These are phyloP conservation scores for Salix suchowensis DNA, from an alignment of 345 rosid species.

Conservation along the genomic window DNA sequence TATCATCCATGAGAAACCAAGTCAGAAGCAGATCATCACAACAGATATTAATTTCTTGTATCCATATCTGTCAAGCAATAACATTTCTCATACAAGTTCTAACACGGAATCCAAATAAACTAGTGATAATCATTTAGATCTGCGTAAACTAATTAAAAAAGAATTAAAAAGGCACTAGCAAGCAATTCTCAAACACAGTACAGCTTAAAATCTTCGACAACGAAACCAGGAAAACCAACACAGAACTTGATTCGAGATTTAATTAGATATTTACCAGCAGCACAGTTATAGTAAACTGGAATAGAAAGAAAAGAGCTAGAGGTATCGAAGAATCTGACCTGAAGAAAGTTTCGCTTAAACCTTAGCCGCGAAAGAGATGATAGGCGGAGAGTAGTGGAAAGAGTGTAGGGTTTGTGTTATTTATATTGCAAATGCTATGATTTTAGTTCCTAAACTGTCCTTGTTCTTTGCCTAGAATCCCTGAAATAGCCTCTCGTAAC, in stretches of 20 bases:
- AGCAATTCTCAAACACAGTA: not conserved
- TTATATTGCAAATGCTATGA: not conserved
- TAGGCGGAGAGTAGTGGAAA: not conserved
- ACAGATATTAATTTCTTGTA: not conserved
- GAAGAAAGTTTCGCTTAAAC: not conserved
- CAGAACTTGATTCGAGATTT: not conserved
- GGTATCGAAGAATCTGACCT: not conserved
- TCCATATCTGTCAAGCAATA: not conserved
- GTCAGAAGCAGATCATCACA: not conserved
- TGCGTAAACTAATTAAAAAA: not conserved
- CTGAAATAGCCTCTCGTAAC: not conserved
- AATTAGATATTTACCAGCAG: not conserved
- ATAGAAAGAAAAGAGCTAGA: not conserved
- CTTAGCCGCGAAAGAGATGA: not conserved
- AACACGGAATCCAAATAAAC: too few species aligned
- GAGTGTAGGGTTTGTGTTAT: not conserved
- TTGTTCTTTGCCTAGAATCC: not conserved
- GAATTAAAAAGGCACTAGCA: not conserved
- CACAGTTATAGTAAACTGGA: not conserved
- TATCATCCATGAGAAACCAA: not conserved
- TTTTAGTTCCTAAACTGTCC: not conserved
- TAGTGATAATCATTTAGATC: too few species aligned
- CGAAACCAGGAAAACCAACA: not conserved
- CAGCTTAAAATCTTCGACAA: not conserved
- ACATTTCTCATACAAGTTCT: not conserved